These are phyloP conservation scores for Exobasidium rhododendri DNA, from an alignment of 1,284 basidiomycete species.

Conservation along the genomic window DNA sequence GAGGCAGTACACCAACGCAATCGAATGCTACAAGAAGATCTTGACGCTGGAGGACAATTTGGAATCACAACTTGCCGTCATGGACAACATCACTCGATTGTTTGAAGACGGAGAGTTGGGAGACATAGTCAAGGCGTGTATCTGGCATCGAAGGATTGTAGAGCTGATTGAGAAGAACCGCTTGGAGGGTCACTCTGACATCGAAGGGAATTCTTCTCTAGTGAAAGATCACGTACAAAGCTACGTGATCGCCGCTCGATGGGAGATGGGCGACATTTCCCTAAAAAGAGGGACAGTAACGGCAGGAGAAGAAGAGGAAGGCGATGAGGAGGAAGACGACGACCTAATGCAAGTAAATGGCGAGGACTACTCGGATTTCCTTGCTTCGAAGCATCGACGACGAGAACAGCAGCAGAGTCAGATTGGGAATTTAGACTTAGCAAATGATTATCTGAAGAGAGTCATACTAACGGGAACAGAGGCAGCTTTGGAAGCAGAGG, in stretches of 20 bases:
- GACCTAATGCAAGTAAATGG: too few relatives aligned
- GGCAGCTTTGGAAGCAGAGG: constrained; percentile 45
- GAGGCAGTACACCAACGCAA: constrained; percentile 50
- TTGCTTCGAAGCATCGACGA: not conserved
- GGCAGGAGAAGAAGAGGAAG: constrained; percentile 14
- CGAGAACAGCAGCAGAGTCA: not conserved
- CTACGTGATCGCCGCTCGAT: constrained; percentile 48
- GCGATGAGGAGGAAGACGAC: constrained; percentile 4
- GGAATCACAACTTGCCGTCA: constrained; percentile 26
- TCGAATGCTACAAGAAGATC: constrained; percentile 50
- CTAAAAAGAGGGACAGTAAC: constrained; percentile 18
- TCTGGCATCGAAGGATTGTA: constrained; percentile 49
- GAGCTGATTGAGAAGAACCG: constrained; percentile 33
- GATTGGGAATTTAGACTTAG: constrained; percentile 39
- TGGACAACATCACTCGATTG: constrained; percentile 47
- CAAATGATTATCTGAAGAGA: constrained; percentile 48
- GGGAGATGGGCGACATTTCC: constrained; percentile 51
- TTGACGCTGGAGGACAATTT: constrained; percentile 18
- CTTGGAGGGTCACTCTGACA: constrained; percentile 2
- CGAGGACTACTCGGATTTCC: too few relatives aligned
- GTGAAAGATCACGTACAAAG: constrained; percentile 15
- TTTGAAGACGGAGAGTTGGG: constrained; percentile 40
- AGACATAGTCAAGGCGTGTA: not conserved
- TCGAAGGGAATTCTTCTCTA: not conserved
- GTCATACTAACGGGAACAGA: constrained; percentile 49